These are phyloP conservation scores for Aquilaria agallochum DNA, from an alignment of 441 rosid species.

Conservation along the genomic window DNA sequence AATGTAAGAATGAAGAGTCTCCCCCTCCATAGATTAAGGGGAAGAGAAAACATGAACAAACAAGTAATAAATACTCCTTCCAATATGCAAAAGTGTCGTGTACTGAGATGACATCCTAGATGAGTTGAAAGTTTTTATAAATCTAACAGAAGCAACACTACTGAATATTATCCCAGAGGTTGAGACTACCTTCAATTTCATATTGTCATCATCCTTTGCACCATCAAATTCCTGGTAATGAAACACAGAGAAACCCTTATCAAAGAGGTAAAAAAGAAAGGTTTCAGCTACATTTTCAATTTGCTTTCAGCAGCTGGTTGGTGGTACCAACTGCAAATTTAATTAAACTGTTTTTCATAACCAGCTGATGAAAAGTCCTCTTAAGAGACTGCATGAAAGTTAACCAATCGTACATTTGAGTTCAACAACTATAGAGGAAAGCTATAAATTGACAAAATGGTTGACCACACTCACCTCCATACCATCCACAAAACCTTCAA, in stretches of 20 bases:
- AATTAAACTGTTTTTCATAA: no score
- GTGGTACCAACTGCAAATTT: no score
- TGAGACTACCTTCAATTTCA: slow-evolving; percentile 51
- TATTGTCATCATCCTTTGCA: slow-evolving; percentile 50
- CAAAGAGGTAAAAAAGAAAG: neutral
- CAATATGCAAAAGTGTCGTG: neutral
- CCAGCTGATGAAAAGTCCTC: no score
- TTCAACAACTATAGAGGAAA: neutral
- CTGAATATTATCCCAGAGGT: slow-evolving; percentile 5
- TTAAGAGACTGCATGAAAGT: no score
- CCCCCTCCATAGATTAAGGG: no score
- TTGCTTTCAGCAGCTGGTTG: no score
- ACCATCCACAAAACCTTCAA: slow-evolving; percentile 81
- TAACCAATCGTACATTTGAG: neutral
- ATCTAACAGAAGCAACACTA: neutral
- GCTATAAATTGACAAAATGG: neutral
- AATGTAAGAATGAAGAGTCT: no score
- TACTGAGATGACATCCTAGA: no score
- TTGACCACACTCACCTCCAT: slow-evolving; percentile 53
- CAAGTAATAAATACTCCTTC: no score
- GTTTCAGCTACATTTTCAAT: no score
- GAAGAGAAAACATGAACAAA: no score
- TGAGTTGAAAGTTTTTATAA: no score
- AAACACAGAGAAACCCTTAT: slow-evolving; percentile 12
- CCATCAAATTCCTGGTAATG: slow-evolving; percentile 48